Evolutionary conservation across 2,329 filamentous ascomycete species (phyloP), one percentile per base, ranked within the genome.

Genomic region (Neophaeococcomyces aloes): DNA sequence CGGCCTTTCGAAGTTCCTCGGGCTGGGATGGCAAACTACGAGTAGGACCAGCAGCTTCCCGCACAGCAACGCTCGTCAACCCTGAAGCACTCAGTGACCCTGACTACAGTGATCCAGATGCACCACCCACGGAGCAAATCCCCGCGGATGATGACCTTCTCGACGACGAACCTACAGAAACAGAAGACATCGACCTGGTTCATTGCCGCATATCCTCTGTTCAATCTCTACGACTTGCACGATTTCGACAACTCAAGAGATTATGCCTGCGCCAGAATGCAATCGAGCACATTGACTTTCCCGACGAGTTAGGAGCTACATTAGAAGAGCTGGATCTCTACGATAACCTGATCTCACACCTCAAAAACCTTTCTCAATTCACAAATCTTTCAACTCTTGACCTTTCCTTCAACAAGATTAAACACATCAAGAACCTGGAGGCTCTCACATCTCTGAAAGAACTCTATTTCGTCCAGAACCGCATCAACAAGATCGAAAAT

Each of bases 331-430:
- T 98, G 39, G 91, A 98, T 57, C 75, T 98, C 47, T 98, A 98
- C 69, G 91, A 98, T 66, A 98, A 98, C 64, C 74, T 94, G 14
- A 87, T 98, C 56, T 77, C 79, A 8, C 87, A 94, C 63, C 78
- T 95, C 63, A 80, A 81, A 53, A 85, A 42, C 7, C 74, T 98
- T 35, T 87, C 95, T 42, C 71, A 78, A 35, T 76, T 95, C 45
- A 77, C 73, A 10, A 73, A 83, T 48, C 75, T 98, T 42, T 86
- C 76, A 4, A 82, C 70, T 45, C 76, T 98, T 43, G 91, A 98
- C 61, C 72, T 98, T 40, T 93, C 85, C 63, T 98, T 95, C 76
- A 98, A 98, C 71, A 96, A 96, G 70, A 89, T 98, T 69, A 95
- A 94, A 63, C 88, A 95, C 65, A 94, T 98, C 69, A 94, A 94